Evolutionary conservation across 2,329 filamentous ascomycete genomes (phyloP), one percentile per base, ranked within the genome.

Genomic region (Lithohypha guttulata): DNA sequence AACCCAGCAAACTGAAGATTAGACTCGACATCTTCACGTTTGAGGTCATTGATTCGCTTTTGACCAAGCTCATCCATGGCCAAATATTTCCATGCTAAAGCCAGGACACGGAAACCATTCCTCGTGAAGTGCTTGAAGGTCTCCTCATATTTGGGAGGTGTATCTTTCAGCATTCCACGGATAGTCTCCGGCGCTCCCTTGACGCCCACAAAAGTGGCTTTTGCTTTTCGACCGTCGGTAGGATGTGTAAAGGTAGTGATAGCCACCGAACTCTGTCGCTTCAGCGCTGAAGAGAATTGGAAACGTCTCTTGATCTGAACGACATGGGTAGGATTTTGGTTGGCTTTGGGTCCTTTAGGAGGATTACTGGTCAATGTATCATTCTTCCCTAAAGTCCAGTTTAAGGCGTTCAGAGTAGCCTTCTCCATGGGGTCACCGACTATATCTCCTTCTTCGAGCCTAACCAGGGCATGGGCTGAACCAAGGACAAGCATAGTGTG

Each of bases 401-500:
- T 87, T 8, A 98, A 77, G 41, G 89, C 86, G 34, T 73, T 69
- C 19, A 98, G 68, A 1, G 91, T 96, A 30, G 91, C 91, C 64
- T 96, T 96, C 58, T 98, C 91, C 91, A 98, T 98, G 2, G 91
- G 91, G 56, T 98, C 91, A 54, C 91, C 91, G 30, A 98, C 91
- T 51, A 96, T 81, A 9, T 98, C 91, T 14, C 91, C 91, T 59
- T 98, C 91, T 50, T 98, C 91, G 11, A 98, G 73, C 58, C 89
- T 95, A 34, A 98, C 93, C 19, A 98, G 70, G 28, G 91, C 91
- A 58, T 98, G 91, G 2, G 91, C 91, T 9, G 87, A 93, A 28
- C 91, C 89, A 39, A 98, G 76, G 38, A 96, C 91, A 41, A 98
- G 70, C 6, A 87, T 93, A 0, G 91, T 96, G 51, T 93, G 79